Evolutionary conservation across 176 grass and related monocot genomes (phyloP).

Genomic region (Triticum urartu): DNA sequence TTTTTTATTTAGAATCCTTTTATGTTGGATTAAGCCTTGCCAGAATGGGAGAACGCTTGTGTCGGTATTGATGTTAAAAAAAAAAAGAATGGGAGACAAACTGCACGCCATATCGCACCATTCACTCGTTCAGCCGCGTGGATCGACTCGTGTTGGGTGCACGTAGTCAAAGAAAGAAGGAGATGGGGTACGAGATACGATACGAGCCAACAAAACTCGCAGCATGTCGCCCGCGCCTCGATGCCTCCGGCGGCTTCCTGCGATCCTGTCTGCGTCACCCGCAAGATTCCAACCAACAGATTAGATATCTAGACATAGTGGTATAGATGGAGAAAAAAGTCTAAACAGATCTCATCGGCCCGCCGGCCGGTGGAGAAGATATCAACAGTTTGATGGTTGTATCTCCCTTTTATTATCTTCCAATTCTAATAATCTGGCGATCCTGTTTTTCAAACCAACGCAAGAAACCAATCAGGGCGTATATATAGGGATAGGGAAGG

Average conservation of each 20-base stretch:
- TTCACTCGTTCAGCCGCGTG: too few relatives aligned
- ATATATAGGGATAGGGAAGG: neutral
- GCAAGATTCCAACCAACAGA: neutral
- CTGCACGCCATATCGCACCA: too few relatives aligned
- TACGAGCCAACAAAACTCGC: neutral
- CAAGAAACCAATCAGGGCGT: neutral
- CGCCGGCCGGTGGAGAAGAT: neutral
- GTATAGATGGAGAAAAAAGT: neutral
- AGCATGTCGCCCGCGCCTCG: neutral
- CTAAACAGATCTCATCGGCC: slow-evolving; percentile 22
- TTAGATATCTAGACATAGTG: too few relatives aligned
- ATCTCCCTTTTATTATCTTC: neutral
- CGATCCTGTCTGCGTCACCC: neutral
- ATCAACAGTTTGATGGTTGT: neutral
- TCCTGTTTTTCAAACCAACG: neutral
- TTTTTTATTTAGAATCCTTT: too few relatives aligned
- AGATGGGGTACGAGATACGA: neutral
- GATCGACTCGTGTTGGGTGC: too few relatives aligned
- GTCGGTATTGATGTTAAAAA: too few relatives aligned
- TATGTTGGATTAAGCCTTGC: too few relatives aligned
- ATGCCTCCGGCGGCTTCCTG: neutral
- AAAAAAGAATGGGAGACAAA: too few relatives aligned
- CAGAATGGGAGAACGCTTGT: too few relatives aligned
- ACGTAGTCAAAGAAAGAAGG: neutral
- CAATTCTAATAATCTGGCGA: neutral